Evolutionary conservation across 257 asterid species (phyloP), one percentile per base, ranked within the genome.

Genomic region (Jaltomata sinuosa): DNA sequence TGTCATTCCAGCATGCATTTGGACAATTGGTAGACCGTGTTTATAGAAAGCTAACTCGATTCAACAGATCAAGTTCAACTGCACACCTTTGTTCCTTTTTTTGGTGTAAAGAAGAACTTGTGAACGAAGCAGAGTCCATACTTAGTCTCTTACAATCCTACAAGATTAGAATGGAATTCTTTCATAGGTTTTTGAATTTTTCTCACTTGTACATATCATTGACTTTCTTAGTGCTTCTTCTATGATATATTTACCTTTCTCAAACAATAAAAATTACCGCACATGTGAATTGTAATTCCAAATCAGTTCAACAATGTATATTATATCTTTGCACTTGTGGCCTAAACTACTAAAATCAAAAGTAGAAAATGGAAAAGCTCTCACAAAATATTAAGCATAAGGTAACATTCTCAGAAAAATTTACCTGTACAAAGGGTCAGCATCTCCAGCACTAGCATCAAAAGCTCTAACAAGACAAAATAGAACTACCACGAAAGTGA

Each of bases 371-470:
- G 25, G 1, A 77, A 8, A 49, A 27, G 4, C 16, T 22, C 3
- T 2, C 49, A 65, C 16, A 78, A 68, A 3, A 47, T 34, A 82
- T 0, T 31, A 49, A 21, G 19, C 62, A 42, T 45, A 49, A 64
- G 14, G 49, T 6, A 38, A 62, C 59, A 2, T 5, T 54, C 40
- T 49, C 49, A 38, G 76, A 67, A 40, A 38, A 12, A 6, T 1
- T 50, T 85, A 87, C 91, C 87, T 61, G 74, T 89, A 89, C 2
- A 77, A 80, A 77, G 91, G 91, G 19, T 89, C 87, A 81, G 88
- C 89, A 85, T 89, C 91, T 29, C 91, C 91, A 84, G 85, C 88
- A 81, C 91, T 89, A 77, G 91, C 91, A 77, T 89, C 85, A 72
- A 89, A 55, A 59, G 57, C 82, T 85, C 88, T 81, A 54, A 85